Base-by-base conservation (phyloP, 192 early-diverging fungal genomes). In the Backusella macrospora region DNA sequence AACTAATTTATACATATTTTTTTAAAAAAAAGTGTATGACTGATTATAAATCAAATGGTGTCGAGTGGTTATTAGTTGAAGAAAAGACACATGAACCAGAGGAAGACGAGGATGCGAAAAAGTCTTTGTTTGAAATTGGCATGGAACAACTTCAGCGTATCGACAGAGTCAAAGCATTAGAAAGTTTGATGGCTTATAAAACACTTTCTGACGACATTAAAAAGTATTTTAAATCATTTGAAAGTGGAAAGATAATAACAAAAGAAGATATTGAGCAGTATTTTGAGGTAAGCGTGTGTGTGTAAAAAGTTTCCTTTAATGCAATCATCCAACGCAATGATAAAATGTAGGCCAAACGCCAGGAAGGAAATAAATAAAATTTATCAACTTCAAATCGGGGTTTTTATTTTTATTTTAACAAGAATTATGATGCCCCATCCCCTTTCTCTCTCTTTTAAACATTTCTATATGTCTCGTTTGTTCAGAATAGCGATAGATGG, bases 401-500 rank as follows among this genome's bases (percentile, higher is more conserved):
- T 39, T 65, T 65, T 65, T 39, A 15, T 5, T 63, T 37, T 23
- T 47, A 46, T 45, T 45, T 38, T 64, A 13, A 64, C 6, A 8
- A 21, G 4, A 16, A 39, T 29, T 14, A 34, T 38, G 15, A 16
- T 29, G 16, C 5, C 18, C 16, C 29, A 2, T 34, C 29, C 29
- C 2, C 29, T n/a, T 65, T 39, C 13, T 39, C 34, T 65, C 15
- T 16, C 34, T 39, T 40, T 37, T 39, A 13, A 21, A 18, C n/a
- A 49, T 46, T 46, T 12, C 13, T 59, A 4, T 26, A 80, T 80
- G 78, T 73, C 78, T 63, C 70, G 71, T 8, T 55, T 82, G 48
- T 90, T 91, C 68, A 81, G 86, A 74, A 82, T 93, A 62, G 92
- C 94, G 21, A 93, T 95, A 43, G 94, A 95, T 78, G 94, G 94